These are phyloP conservation scores for Imleria badia DNA, from an alignment of 768 basidiomycete species.

Conservation along the genomic window DNA sequence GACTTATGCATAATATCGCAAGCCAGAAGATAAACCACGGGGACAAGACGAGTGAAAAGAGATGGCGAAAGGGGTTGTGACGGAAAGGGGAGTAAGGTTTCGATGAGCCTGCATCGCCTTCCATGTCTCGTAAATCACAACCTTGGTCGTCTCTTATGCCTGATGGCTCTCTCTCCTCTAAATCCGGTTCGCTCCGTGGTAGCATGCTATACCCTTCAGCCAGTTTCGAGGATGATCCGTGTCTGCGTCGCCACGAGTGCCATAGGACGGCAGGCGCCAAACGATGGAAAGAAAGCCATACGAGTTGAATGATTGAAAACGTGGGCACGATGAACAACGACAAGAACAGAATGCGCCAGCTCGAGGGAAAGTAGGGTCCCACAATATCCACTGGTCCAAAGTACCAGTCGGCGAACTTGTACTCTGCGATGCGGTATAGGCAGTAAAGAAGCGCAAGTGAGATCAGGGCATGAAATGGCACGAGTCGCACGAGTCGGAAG, in stretches of 20 bases:
- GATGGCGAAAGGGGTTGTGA: neutral
- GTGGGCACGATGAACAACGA: constrained; percentile 12
- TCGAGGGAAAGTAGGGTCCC: constrained; percentile 18
- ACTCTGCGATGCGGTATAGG: constrained; percentile 12
- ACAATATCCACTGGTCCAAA: constrained; percentile 4
- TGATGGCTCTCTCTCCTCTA: neutral
- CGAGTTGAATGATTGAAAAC: constrained; percentile 10
- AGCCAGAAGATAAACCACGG: constrained; percentile 8
- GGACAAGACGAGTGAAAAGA: neutral
- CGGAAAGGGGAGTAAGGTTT: neutral
- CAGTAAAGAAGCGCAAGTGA: neutral
- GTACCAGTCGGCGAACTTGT: constrained; percentile 9
- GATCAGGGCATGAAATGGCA: neutral
- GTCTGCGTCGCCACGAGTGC: neutral
- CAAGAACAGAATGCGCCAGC: constrained; percentile 18
- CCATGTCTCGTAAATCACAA: neutral
- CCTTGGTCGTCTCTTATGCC: neutral
- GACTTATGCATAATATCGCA: neutral
- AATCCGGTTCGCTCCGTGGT: constrained; percentile 1
- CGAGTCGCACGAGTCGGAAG: neutral
- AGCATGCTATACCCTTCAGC: constrained; percentile 12
- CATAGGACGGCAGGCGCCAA: neutral
- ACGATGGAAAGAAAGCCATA: neutral
- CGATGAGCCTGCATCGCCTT: neutral
- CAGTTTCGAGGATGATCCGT: too few relatives aligned